Evolutionary conservation across 2,329 filamentous ascomycete genomes (phyloP), one percentile per base, ranked within the genome.

Genomic region (Juglanconis oblonga): DNA sequence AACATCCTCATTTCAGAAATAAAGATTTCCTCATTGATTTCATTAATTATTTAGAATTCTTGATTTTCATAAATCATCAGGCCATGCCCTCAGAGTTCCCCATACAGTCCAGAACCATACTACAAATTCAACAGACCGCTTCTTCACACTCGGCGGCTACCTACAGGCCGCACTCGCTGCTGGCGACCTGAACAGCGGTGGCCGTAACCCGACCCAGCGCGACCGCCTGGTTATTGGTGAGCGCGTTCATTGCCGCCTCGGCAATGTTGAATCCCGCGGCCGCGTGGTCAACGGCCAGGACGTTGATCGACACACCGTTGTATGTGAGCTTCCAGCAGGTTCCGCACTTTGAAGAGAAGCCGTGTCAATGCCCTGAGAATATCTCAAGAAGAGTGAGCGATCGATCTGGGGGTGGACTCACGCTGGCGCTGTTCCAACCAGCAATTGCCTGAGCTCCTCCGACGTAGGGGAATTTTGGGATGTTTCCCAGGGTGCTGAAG

Each of bases 251-350:
- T 58, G 83, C 85, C 40, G 66, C 68, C 59, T 83, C 72, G n/a
- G 76, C 83, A 63, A 87, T 78, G 73, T 86, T 87, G 75, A 84
- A 82, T 47, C 81, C 81, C 4, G 62, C 60, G 13, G 29, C 73
- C 33, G 80, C 73, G 65, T 78, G 77, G 71, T 87, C 85, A 59
- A 87, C 74, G 60, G 80, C 84, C 8, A 85, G 73, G 47, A 87
- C 72, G 70, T 81, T 78, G 74, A 87, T 77, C 58, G 72, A 79
- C 60, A 71, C 74, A 63, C 79, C 79, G 45, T 78, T 74, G 71
- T 80, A 87, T 13, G 73, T 77, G 58, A 86, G 74, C 61, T 74
- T 67, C 78, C 81, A 88, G 78, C 86, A 88, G 35, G 77, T 79
- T 53, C 85, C 85, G 73, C 86, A 88, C 71, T 76, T 68, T n/a